Conservation (phyloP, 73 alveolate species). For the Symbiodinium natans region DNA sequence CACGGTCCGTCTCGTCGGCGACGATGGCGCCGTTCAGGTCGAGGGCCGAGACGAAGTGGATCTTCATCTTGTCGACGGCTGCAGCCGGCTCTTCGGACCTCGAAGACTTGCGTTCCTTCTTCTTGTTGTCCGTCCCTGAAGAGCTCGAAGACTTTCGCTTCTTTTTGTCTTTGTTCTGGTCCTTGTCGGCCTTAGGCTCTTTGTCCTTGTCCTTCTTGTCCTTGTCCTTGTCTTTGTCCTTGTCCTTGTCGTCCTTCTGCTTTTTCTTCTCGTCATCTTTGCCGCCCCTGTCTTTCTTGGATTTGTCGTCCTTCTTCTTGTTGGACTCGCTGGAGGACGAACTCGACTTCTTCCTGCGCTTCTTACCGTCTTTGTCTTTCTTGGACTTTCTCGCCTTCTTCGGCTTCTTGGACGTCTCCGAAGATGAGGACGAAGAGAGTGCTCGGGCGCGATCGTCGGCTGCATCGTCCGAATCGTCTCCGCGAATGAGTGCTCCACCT, state of each 20-base stretch:
- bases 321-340: slow-evolving; percentile 6
- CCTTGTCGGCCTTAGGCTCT: too few species aligned
- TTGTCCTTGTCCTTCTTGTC: neutral
- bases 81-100: neutral
- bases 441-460: neutral
- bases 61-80: too few species aligned
- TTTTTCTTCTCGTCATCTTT: neutral
- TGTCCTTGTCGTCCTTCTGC: neutral
- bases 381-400: neutral
- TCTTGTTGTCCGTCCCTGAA: neutral
- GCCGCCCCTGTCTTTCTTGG: neutral
- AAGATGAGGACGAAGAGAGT: neutral
- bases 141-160: neutral
- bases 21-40: too few species aligned
- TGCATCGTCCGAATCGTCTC: neutral
- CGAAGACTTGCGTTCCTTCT: neutral
- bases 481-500: neutral
- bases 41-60: too few species aligned
- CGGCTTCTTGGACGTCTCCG: neutral
- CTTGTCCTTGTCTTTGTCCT: too few species aligned
- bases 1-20: too few species aligned
- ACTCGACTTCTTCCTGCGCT: neutral
- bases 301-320: neutral
- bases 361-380: neutral
- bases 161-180: neutral